These are phyloP conservation scores for Alloascoidea africana DNA, from an alignment of 805 yeast genomes.

Conservation along the genomic window DNA sequence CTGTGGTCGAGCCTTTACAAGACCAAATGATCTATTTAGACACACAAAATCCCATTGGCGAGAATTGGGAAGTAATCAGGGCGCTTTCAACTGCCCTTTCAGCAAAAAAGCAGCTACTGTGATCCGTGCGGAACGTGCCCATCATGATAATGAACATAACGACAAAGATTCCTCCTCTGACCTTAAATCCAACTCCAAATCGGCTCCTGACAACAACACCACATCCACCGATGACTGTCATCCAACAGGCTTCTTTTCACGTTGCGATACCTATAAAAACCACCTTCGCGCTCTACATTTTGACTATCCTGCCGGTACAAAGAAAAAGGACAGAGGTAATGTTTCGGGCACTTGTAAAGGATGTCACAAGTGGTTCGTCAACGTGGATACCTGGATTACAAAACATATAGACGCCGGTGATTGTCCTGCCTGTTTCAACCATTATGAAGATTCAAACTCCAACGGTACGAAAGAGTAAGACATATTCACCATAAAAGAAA, in stretches of 20 bases:
- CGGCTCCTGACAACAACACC: neutral
- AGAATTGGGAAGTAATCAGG: neutral
- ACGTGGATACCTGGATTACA: slow-evolving; percentile 68
- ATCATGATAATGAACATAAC: neutral
- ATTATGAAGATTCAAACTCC: too few species aligned
- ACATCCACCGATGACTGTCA: slow-evolving; percentile 38
- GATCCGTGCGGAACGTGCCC: neutral
- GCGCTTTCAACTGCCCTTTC: slow-evolving; percentile 1
- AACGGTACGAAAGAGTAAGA: too few species aligned
- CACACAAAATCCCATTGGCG: slow-evolving; percentile 81
- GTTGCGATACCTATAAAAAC: slow-evolving; percentile 87
- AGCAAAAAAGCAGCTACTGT: neutral
- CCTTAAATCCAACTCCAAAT: neutral
- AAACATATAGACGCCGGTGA: slow-evolving; percentile 43
- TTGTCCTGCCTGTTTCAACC: too few species aligned
- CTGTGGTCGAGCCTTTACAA: slow-evolving; percentile 74
- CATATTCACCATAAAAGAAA: too few species aligned
- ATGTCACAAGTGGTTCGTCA: slow-evolving; percentile 50
- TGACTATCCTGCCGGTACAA: slow-evolving; percentile 76
- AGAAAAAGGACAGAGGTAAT: slow-evolving; percentile 54
- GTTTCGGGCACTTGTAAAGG: slow-evolving; percentile 65
- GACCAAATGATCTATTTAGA: slow-evolving; percentile 75
- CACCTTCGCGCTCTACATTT: slow-evolving; percentile 85
- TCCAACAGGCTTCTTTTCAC: slow-evolving; percentile 67
- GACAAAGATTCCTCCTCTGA: neutral